These are phyloP conservation scores for Erodium trifolium DNA, from an alignment of 441 rosid species.

Conservation along the genomic window DNA sequence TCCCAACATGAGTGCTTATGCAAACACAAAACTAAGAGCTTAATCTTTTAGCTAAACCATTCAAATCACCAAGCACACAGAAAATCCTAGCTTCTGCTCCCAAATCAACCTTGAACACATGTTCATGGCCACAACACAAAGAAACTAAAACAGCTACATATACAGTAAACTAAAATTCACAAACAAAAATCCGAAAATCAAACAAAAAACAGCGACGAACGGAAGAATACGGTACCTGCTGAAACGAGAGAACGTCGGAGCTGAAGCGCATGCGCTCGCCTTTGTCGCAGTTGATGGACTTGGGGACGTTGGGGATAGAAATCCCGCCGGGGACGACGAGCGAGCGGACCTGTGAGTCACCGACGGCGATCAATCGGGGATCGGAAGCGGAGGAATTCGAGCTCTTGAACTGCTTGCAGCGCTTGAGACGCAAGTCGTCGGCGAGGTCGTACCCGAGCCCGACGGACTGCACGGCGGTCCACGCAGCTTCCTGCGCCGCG, in stretches of 20 bases:
- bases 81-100: neutral
- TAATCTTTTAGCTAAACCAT: no score
- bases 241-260: conserved; percentile 85
- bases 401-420: conserved; percentile 14
- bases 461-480: conserved; percentile 21
- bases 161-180: neutral
- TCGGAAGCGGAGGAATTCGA: neutral
- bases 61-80: neutral
- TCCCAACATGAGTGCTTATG: neutral
- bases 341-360: conserved; percentile 15
- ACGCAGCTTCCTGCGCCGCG: conserved; percentile 12
- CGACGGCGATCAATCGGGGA: conserved; percentile 16
- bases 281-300: conserved; percentile 79
- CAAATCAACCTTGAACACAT: neutral
- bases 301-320: conserved; percentile 59
- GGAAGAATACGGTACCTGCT: conserved; percentile 46
- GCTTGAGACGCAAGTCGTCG: conserved; percentile 21
- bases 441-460: conserved; percentile 25
- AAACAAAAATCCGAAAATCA: neutral
- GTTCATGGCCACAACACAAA: neutral
- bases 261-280: conserved; percentile 70
- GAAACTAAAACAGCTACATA: neutral
- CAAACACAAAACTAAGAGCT: no score
- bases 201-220: neutral
- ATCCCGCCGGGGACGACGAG: conserved; percentile 60